Conservation (phyloP, 2,329 filamentous ascomycete genomes). For the Penicillium sclerotiorum region DNA sequence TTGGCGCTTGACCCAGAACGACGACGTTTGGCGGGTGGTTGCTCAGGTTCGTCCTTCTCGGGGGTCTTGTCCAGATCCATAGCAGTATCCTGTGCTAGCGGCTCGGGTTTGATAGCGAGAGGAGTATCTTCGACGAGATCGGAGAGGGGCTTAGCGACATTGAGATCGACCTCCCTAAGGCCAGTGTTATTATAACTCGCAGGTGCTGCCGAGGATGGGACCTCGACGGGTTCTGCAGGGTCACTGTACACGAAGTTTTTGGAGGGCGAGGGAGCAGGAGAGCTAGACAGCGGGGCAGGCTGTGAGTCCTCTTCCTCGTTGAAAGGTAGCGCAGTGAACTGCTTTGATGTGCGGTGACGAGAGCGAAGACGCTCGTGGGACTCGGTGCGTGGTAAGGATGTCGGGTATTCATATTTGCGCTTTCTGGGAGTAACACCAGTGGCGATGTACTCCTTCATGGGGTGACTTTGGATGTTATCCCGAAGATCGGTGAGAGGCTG, state of each 20-base stretch:
- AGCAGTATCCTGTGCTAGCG: conserved; percentile 6
- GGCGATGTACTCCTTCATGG: conserved; percentile 76
- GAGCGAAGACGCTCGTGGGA: conserved; percentile 60
- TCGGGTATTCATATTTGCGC: conserved; percentile 77
- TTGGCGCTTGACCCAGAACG: conserved; percentile 29
- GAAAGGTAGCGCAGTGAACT: conserved; percentile 35
- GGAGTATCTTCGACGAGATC: conserved; percentile 19
- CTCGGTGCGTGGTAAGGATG: conserved; percentile 74
- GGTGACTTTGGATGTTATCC: conserved; percentile 64
- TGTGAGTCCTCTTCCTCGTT: conserved; percentile 29
- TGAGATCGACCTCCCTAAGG: conserved; percentile 57
- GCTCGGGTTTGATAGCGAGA: conserved; percentile 16
- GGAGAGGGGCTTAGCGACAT: conserved; percentile 43
- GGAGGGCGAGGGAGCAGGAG: conserved; percentile 44
- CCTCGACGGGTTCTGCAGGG: conserved; percentile 41
- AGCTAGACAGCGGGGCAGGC: conserved; percentile 22
- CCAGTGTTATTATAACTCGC: conserved; percentile 42
- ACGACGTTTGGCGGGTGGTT: conserved; percentile 31
- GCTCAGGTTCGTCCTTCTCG: conserved; percentile 27
- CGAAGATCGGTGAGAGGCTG: conserved; percentile 73
- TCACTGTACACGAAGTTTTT: conserved; percentile 60
- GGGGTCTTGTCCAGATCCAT: conserved; percentile 17
- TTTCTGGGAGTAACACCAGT: conserved; percentile 88
- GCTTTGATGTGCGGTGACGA: conserved; percentile 48
- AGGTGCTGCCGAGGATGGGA: conserved; percentile 30